These are phyloP conservation scores for Penicillium bovifimosum DNA, from an alignment of 495 filamentous ascomycete species.

Conservation along the genomic window DNA sequence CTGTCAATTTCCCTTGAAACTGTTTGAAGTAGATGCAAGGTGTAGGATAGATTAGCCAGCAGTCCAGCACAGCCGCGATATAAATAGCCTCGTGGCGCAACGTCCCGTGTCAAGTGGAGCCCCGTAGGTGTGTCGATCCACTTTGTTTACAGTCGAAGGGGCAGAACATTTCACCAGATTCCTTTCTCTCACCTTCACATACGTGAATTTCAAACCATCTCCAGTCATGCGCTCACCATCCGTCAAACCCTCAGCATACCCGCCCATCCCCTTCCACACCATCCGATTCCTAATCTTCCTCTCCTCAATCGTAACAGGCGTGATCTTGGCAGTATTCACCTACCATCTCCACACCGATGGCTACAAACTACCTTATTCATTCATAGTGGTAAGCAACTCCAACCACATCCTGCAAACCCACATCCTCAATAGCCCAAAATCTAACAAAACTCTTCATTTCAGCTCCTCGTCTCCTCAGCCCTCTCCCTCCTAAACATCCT, in stretches of 20 bases:
- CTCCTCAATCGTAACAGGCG: conserved; percentile 51
- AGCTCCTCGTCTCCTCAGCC: conserved; percentile 54
- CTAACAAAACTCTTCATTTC: background rate
- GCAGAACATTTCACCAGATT: background rate
- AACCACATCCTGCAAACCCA: background rate
- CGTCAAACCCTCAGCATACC: conserved; percentile 53
- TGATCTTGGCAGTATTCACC: conserved; percentile 58
- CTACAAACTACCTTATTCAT: conserved; percentile 57
- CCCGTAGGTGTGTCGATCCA: too few relatives aligned
- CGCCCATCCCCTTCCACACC: conserved; percentile 51
- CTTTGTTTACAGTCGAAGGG: background rate
- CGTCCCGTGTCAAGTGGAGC: conserved; percentile 22
- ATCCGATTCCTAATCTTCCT: conserved; percentile 47
- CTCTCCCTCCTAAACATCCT: conserved; percentile 49
- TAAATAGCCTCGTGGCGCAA: conserved; percentile 26
- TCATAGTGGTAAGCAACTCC: conserved; percentile 47
- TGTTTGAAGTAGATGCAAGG: too few relatives aligned
- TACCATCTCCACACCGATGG: conserved; percentile 51
- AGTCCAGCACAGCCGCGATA: background rate
- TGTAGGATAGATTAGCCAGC: too few relatives aligned
- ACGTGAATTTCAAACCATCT: background rate
- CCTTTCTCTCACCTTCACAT: conserved; percentile 4
- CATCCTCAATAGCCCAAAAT: background rate
- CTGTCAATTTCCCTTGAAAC: too few relatives aligned
- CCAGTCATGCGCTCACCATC: conserved; percentile 30